phyloP scores from a whole-genome alignment of 78 protist genomes.

The Anaeramoeba flamelloides region DNA sequence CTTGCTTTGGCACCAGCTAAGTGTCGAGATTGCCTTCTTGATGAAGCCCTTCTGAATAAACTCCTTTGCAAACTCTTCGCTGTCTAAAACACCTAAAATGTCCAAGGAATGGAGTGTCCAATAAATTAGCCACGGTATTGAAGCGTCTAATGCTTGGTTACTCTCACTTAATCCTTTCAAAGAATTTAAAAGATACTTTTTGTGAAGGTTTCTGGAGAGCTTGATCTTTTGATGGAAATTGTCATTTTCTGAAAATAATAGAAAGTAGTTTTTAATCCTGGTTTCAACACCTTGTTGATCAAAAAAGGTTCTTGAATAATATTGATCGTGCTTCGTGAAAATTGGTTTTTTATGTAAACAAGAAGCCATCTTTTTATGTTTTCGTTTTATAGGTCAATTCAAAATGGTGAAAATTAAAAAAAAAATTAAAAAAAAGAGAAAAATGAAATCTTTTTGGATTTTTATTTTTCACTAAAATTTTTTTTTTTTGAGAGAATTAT shows the following conservation, averaged over 20 bases:
- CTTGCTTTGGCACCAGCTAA: constrained; percentile 26
- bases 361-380: no score
- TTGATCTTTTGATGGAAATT: not conserved
- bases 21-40: not conserved
- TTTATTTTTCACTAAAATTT: no score
- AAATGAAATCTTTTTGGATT: no score
- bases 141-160: not conserved
- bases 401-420: no score
- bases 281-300: not conserved
- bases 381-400: no score
- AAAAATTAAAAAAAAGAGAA: no score
- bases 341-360: not conserved
- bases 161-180: not conserved
- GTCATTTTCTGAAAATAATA: not conserved
- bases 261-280: not conserved
- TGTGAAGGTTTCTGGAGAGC: not conserved
- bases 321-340: not conserved
- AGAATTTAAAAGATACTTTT: not conserved
- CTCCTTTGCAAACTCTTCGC: not conserved
- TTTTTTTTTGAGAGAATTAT: no score
- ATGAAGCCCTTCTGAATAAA: not conserved
- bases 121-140: constrained; percentile 63
- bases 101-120: constrained; percentile 71
- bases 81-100: constrained; percentile 21
- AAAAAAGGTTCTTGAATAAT: not conserved